These are phyloP conservation scores for Epichloe sp. DNA, from an alignment of 2,329 filamentous ascomycete species.

Conservation along the genomic window DNA sequence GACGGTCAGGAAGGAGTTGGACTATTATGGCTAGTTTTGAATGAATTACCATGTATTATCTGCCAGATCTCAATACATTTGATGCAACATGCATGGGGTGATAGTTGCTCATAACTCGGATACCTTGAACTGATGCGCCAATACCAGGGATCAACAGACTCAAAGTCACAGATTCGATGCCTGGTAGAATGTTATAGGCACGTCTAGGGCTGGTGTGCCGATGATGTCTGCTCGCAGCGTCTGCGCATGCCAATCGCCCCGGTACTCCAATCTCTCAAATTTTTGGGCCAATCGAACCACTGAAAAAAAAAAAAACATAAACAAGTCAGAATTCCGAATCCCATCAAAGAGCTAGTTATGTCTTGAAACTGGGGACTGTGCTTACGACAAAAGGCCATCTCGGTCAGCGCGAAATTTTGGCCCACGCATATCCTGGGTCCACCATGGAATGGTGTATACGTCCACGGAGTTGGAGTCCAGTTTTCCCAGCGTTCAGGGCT, in stretches of 20 bases:
- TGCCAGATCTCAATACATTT: too few species aligned
- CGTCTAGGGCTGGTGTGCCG: slow-evolving; percentile 25
- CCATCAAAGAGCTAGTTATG: slow-evolving; percentile 8
- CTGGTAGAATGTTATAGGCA: slow-evolving; percentile 24
- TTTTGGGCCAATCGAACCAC: slow-evolving; percentile 40
- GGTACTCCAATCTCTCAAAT: slow-evolving; percentile 40
- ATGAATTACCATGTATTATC: too few species aligned
- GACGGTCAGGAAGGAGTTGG: too few species aligned
- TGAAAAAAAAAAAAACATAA: slow-evolving; percentile 5
- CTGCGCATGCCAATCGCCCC: slow-evolving; percentile 29
- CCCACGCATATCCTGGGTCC: slow-evolving; percentile 41
- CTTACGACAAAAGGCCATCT: slow-evolving; percentile 38
- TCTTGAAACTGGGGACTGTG: slow-evolving; percentile 12
- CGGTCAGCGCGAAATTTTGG: slow-evolving; percentile 45
- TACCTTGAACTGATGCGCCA: too few species aligned
- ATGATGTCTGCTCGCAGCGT: slow-evolving; percentile 28
- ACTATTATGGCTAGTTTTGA: too few species aligned
- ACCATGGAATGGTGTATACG: slow-evolving; percentile 39
- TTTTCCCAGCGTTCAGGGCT: slow-evolving; percentile 36
- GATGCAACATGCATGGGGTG: too few species aligned
- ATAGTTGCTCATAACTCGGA: too few species aligned
- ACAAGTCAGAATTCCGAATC: too few species aligned
- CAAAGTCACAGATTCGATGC: background rate
- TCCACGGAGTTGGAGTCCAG: slow-evolving; percentile 39
- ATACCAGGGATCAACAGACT: too few species aligned